Conservation (phyloP, 352 stramenopile genomes). For the Phytophthora boehmeriae region DNA sequence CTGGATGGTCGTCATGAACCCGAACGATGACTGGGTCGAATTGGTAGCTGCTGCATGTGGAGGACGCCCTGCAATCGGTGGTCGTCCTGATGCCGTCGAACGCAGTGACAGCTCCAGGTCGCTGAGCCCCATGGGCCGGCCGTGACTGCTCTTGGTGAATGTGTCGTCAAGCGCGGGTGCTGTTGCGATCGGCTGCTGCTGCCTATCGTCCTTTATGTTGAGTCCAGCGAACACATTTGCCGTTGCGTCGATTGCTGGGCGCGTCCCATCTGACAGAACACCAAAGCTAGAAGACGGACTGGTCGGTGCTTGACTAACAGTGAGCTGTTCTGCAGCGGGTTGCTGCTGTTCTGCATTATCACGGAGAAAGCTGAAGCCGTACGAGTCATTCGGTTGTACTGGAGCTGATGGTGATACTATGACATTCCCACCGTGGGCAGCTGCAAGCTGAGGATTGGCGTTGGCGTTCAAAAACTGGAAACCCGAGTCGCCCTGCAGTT, state of each 20-base stretch:
- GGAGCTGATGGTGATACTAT: slow-evolving; percentile 18
- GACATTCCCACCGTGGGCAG: slow-evolving; percentile 26
- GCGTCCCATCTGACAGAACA: slow-evolving; percentile 27
- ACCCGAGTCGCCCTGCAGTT: slow-evolving; percentile 38
- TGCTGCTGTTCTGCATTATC: slow-evolving; percentile 25
- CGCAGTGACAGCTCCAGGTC: slow-evolving; percentile 45
- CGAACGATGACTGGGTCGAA: slow-evolving; percentile 51
- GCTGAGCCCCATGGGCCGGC: slow-evolving; percentile 50
- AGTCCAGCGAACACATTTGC: slow-evolving; percentile 66
- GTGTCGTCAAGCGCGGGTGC: slow-evolving; percentile 35
- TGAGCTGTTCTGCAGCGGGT: slow-evolving; percentile 12
- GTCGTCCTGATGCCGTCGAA: slow-evolving; percentile 31
- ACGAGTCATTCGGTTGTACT: slow-evolving; percentile 38
- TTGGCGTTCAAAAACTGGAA: slow-evolving; percentile 55
- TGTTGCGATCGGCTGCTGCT: slow-evolving; percentile 13
- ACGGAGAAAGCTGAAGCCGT: slow-evolving; percentile 53
- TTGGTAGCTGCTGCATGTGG: slow-evolving; percentile 10
- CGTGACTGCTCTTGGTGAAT: slow-evolving; percentile 46
- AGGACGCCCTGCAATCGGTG: slow-evolving; percentile 2
- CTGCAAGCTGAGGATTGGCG: slow-evolving; percentile 25
- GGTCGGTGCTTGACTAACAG: slow-evolving; percentile 26
- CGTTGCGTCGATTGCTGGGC: slow-evolving; percentile 15
- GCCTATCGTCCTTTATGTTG: slow-evolving; percentile 39
- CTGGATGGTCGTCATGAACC: slow-evolving; percentile 50
- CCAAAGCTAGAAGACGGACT: slow-evolving; percentile 48